These are phyloP conservation scores for Atkinsonella hypoxylon DNA, from an alignment of 2,329 filamentous ascomycete genomes.

Conservation along the genomic window DNA sequence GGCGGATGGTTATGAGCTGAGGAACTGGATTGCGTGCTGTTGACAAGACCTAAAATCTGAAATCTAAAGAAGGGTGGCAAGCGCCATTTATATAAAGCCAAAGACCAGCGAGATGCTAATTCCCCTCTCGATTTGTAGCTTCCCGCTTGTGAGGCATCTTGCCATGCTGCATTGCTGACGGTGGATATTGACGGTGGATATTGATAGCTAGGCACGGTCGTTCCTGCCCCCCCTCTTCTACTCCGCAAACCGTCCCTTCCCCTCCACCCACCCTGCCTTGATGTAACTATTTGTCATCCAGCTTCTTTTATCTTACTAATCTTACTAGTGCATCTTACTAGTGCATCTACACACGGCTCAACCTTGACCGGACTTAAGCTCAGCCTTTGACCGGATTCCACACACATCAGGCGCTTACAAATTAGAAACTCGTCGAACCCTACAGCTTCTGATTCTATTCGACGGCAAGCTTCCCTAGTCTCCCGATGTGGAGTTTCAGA, in stretches of 20 bases:
- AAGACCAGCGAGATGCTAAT: background rate
- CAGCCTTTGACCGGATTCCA: background rate
- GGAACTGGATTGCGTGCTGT: background rate
- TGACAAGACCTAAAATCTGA: background rate
- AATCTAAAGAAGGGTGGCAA: background rate
- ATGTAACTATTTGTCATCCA: too few relatives aligned
- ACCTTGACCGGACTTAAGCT: too few relatives aligned
- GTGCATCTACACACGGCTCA: background rate
- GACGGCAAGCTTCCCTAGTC: background rate
- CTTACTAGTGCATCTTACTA: background rate
- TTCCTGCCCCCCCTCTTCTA: too few relatives aligned
- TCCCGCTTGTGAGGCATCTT: too few relatives aligned
- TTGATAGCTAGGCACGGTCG: too few relatives aligned
- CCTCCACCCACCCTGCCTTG: too few relatives aligned
- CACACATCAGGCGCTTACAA: background rate
- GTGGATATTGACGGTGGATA: background rate
- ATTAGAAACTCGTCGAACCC: conserved; percentile 4
- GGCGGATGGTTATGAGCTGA: background rate
- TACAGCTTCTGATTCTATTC: background rate
- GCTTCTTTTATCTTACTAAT: background rate
- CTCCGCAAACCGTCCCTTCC: too few relatives aligned
- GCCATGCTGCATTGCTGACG: too few relatives aligned
- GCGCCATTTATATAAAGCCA: background rate
- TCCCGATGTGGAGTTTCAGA: background rate
- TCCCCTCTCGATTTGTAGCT: too few relatives aligned